Conservation (phyloP, 768 basidiomycete species). For the Coprinopsis sp. region DNA sequence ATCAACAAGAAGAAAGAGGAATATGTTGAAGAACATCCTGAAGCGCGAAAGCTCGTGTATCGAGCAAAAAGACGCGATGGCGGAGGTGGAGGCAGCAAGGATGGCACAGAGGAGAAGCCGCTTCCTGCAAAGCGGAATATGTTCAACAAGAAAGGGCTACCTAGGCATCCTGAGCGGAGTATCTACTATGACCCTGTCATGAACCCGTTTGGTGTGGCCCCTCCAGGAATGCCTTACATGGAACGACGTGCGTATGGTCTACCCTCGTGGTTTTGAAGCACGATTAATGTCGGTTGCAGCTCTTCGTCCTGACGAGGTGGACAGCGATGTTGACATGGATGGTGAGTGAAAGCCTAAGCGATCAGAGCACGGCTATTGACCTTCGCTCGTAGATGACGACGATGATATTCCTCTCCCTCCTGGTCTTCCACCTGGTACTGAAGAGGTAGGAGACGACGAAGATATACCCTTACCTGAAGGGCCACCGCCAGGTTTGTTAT, state of each 20-base stretch:
- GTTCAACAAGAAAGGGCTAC: constrained; percentile 81
- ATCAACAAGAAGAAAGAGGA: constrained; percentile 87
- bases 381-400: constrained; percentile 29
- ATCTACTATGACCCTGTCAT: constrained; percentile 90
- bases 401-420: constrained; percentile 65
- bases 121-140: constrained; percentile 55
- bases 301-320: constrained; percentile 55
- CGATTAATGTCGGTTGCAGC: constrained; percentile 33
- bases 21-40: constrained; percentile 90
- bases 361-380: neutral
- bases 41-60: constrained; percentile 83
- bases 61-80: constrained; percentile 33
- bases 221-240: constrained; percentile 95
- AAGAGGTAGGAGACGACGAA: constrained; percentile 60
- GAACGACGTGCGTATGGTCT: constrained; percentile 83
- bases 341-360: constrained; percentile 21
- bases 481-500: constrained; percentile 57
- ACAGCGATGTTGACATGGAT: constrained; percentile 57
- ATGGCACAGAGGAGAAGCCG: constrained; percentile 34
- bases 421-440: constrained; percentile 55
- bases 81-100: constrained; percentile 35
- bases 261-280: neutral
- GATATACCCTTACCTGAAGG: constrained; percentile 89
- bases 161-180: constrained; percentile 87
- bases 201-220: constrained; percentile 91